Percentiles rank a stretch among this genome's conserved stretches.
Evolutionary conservation across 2,329 filamentous ascomycete genomes (phyloP).

Genomic region (Parasarocladium wereldwijsianum): DNA sequence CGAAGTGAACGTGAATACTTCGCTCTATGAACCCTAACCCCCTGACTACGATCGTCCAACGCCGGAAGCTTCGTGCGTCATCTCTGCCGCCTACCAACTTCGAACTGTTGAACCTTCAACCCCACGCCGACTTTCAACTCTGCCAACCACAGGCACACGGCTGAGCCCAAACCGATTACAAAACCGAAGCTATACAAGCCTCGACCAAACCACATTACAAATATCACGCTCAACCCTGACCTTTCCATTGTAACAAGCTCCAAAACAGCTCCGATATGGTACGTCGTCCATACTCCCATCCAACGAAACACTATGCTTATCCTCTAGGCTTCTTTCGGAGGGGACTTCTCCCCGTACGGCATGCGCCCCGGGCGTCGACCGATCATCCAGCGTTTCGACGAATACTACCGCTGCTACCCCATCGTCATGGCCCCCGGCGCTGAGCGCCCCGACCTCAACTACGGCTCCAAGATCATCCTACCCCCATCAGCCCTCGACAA

Average conservation of each 20-base stretch:
- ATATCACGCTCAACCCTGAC: too few relatives aligned
- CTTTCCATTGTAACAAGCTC: neutral
- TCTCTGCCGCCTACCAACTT: too few relatives aligned
- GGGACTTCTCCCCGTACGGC: conserved; percentile 31
- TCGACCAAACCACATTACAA: too few relatives aligned
- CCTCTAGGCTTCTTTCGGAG: conserved; percentile 14
- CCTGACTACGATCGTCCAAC: too few relatives aligned
- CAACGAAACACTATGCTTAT: neutral
- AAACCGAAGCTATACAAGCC: too few relatives aligned
- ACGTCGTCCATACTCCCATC: neutral
- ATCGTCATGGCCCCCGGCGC: conserved; percentile 85
- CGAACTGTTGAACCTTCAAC: too few relatives aligned
- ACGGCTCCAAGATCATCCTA: conserved; percentile 93
- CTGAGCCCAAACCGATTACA: too few relatives aligned
- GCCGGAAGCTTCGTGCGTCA: too few relatives aligned
- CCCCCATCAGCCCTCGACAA: conserved; percentile 96
- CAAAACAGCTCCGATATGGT: conserved; percentile 4
- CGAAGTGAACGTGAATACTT: too few relatives aligned
- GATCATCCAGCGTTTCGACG: conserved; percentile 71
- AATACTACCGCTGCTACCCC: conserved; percentile 96
- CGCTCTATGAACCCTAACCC: too few relatives aligned
- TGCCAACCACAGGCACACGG: too few relatives aligned
- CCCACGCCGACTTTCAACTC: too few relatives aligned
- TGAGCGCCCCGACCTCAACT: conserved; percentile 80
- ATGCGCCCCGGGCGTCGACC: conserved; percentile 31